Evolutionary conservation across 768 basidiomycete genomes (phyloP).

Genomic region (Terana coerulea): DNA sequence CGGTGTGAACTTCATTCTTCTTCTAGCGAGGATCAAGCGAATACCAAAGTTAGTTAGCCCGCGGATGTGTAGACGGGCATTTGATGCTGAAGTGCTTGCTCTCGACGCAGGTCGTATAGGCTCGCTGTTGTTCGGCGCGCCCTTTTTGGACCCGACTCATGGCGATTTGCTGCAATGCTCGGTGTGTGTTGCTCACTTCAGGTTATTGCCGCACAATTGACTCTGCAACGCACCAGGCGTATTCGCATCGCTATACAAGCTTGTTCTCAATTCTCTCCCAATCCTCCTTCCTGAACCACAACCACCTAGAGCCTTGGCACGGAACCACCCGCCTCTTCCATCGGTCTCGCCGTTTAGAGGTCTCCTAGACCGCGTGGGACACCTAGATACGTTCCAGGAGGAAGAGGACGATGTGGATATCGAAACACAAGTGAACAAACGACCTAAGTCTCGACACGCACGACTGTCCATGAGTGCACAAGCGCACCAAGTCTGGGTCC

Average conservation of each 20-base stretch:
- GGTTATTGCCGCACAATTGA: not conserved
- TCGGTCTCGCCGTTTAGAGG: too few relatives aligned
- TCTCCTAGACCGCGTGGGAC: too few relatives aligned
- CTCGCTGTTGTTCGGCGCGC: slow-evolving; percentile 72
- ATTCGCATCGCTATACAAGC: slow-evolving; percentile 76
- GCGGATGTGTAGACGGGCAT: too few relatives aligned
- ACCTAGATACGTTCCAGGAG: slow-evolving; percentile 14
- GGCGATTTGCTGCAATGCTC: slow-evolving; percentile 85
- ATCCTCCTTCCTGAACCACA: slow-evolving; percentile 51
- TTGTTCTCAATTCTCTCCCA: slow-evolving; percentile 73
- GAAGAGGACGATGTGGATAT: slow-evolving; percentile 15
- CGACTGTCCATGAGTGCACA: slow-evolving; percentile 60
- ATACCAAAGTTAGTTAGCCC: slow-evolving; percentile 58
- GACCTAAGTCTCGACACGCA: slow-evolving; percentile 26
- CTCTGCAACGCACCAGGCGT: slow-evolving; percentile 43
- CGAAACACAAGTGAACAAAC: slow-evolving; percentile 8
- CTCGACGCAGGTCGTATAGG: slow-evolving; percentile 49
- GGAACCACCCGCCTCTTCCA: slow-evolving; percentile 19
- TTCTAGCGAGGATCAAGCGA: slow-evolving; percentile 66
- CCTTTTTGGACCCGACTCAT: slow-evolving; percentile 77
- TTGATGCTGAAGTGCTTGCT: too few relatives aligned
- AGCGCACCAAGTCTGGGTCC: slow-evolving; percentile 58
- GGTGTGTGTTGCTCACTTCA: slow-evolving; percentile 45
- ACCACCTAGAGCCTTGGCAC: slow-evolving; percentile 28
- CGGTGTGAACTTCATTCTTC: slow-evolving; percentile 75